Conservation (phyloP, 164 flowering plant genomes). For the Stephania yunnanensis region DNA sequence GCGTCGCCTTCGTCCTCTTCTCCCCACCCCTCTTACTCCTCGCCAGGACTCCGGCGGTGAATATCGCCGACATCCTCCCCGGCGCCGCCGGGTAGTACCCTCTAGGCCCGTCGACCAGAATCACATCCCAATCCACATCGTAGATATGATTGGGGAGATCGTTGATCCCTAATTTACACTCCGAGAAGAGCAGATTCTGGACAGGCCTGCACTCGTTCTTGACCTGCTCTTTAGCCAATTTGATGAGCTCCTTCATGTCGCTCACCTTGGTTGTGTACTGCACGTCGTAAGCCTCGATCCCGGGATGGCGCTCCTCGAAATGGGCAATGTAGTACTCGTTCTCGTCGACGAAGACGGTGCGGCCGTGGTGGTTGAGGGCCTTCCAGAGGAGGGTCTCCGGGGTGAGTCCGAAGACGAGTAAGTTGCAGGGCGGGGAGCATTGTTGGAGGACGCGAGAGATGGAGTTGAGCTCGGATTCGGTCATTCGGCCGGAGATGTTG, state of each 20-base stretch:
- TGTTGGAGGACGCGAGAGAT: conserved; percentile 41
- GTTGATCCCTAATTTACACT: conserved; percentile 73
- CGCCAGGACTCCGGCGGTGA: conserved; percentile 84
- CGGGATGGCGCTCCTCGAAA: conserved; percentile 49
- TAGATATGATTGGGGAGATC: conserved; percentile 87
- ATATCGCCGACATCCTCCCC: conserved; percentile 77
- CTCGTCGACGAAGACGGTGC: conserved; percentile 78
- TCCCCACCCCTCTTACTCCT: conserved; percentile 64
- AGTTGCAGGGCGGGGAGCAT: conserved; percentile 48
- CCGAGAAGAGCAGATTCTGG: conserved; percentile 82
- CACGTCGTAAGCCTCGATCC: conserved; percentile 78
- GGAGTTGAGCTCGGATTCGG: conserved; percentile 44
- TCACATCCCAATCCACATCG: conserved; percentile 85
- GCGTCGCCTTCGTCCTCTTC: conserved; percentile 33
- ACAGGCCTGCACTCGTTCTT: conserved; percentile 76
- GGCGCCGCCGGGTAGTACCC: conserved; percentile 75
- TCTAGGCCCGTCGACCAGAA: conserved; percentile 83
- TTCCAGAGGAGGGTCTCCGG: conserved; percentile 82
- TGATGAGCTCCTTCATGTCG: conserved; percentile 45
- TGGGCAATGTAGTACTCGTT: conserved; percentile 43
- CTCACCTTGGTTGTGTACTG: conserved; percentile 69
- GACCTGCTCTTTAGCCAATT: conserved; percentile 44
- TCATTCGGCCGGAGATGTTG: conserved; percentile 47
- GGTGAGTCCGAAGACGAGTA: conserved; percentile 81
- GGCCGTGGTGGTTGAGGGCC: conserved; percentile 61